phyloP scores from a whole-genome alignment of 345 rosid species.

The Citrus glauca region DNA sequence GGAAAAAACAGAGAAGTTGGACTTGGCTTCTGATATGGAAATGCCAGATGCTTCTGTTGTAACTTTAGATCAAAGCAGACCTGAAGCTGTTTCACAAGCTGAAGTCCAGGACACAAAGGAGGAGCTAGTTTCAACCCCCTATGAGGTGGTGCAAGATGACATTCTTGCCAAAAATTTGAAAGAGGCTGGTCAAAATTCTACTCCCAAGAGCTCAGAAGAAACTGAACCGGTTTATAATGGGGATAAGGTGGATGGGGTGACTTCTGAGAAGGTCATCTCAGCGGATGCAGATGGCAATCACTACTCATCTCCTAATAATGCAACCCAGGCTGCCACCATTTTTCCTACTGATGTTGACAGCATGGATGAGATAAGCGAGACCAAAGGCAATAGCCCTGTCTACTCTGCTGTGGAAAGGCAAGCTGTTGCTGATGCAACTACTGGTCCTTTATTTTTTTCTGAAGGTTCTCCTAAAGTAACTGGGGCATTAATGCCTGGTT shows the following conservation, averaged over 20 bases:
- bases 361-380: conserved; percentile 5
- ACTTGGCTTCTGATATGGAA: conserved; percentile 18
- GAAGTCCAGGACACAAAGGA: conserved; percentile 8
- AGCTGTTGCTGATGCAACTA: conserved; percentile 24
- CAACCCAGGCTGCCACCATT: conserved; percentile 1
- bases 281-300: conserved; percentile 16
- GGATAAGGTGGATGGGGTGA: conserved; percentile 26
- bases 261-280: conserved; percentile 13
- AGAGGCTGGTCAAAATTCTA: conserved; percentile 7
- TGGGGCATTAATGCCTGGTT: conserved; percentile 47
- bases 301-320: background rate
- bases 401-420: conserved; percentile 18
- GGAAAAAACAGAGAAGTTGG: conserved; percentile 16
- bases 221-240: conserved; percentile 6
- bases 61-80: conserved; percentile 17
- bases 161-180: conserved; percentile 10
- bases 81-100: conserved; percentile 15
- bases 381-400: conserved; percentile 10
- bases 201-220: conserved; percentile 20
- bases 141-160: conserved; percentile 9
- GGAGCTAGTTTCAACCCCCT: conserved; percentile 17
- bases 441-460: conserved; percentile 33
- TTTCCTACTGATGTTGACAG: conserved; percentile 10
- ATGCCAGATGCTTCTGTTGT: conserved; percentile 13
- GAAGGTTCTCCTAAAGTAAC: conserved; percentile 39